A percentile compares a stretch with the other conserved stretches of the same genome.
These are phyloP conservation scores for Saccharomyces hybrid DNA, from an alignment of 1,139 yeast genomes.

Conservation along the genomic window DNA sequence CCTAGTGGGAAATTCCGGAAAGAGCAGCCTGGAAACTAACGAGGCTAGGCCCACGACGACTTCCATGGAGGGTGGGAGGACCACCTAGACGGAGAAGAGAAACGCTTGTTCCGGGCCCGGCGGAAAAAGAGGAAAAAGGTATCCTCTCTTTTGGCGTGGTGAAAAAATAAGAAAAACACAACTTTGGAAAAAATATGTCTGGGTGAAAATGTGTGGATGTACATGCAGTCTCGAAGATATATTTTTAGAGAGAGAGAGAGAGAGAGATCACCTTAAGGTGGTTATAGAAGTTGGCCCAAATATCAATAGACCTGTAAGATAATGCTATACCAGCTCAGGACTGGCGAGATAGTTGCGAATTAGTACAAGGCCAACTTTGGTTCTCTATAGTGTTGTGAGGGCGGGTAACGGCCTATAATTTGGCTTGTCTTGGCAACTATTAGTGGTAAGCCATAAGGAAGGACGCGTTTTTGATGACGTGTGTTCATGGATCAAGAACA, in stretches of 20 bases:
- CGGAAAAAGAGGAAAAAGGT: too few relatives aligned
- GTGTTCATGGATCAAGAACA: background rate
- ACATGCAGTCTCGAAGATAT: too few relatives aligned
- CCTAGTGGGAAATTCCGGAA: background rate
- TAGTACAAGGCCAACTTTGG: background rate
- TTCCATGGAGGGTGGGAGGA: too few relatives aligned
- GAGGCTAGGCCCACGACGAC: background rate
- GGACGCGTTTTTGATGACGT: background rate
- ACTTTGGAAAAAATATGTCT: too few relatives aligned
- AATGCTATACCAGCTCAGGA: background rate
- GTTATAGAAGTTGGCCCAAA: background rate
- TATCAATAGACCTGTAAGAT: too few relatives aligned
- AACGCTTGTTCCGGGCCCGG: too few relatives aligned
- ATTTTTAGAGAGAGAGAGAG: too few relatives aligned
- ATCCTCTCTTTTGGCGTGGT: too few relatives aligned
- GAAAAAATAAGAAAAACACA: too few relatives aligned
- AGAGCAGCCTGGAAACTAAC: too few relatives aligned
- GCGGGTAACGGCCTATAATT: background rate
- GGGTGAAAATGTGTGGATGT: too few relatives aligned
- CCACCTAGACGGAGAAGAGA: too few relatives aligned
- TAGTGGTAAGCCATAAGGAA: background rate
- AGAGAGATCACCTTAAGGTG: background rate
- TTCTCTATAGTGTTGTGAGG: background rate
- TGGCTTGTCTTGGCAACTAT: background rate
- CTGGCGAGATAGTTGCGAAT: background rate